Evolutionary conservation across 495 filamentous ascomycete species (phyloP).

Genomic region (Rhypophila decipiens): DNA sequence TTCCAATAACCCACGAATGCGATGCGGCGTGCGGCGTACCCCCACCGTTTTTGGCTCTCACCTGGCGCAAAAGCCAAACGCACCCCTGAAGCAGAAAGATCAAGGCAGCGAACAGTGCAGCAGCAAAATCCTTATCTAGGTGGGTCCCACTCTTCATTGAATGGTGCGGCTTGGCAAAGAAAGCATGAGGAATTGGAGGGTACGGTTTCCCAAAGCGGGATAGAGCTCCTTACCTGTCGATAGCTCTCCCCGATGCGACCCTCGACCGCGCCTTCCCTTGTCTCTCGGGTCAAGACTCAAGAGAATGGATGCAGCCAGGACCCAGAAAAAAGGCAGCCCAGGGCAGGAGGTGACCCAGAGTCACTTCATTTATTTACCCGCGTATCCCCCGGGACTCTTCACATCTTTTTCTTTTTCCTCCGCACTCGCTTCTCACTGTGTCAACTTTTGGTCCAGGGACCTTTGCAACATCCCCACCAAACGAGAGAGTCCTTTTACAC

Average conservation of each 20-base stretch:
- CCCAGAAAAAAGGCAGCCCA: neutral
- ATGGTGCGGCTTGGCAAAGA: slow-evolving; percentile 9
- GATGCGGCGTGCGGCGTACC: neutral
- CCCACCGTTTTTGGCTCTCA: neutral
- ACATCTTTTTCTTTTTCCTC: neutral
- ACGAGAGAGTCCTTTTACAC: neutral
- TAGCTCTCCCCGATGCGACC: neutral
- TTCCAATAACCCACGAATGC: neutral
- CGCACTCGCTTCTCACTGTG: slow-evolving; percentile 6
- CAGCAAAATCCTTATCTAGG: slow-evolving; percentile 16
- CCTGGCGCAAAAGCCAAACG: neutral
- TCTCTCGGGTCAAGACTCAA: neutral
- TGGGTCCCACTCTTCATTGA: slow-evolving; percentile 8
- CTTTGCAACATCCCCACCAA: neutral
- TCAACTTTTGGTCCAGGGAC: slow-evolving; percentile 11
- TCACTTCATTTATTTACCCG: slow-evolving; percentile 18
- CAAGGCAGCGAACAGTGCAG: too few species aligned
- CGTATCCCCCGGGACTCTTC: slow-evolving; percentile 10
- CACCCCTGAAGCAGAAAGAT: too few species aligned
- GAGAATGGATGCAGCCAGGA: neutral
- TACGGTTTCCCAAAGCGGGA: slow-evolving; percentile 15
- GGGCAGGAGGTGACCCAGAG: neutral
- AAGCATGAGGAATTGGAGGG: neutral
- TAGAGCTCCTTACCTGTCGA: slow-evolving; percentile 5
- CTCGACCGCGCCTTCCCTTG: neutral